phyloP scores from a whole-genome alignment of 257 asterid genomes.

The Ehretia macrophylla region DNA sequence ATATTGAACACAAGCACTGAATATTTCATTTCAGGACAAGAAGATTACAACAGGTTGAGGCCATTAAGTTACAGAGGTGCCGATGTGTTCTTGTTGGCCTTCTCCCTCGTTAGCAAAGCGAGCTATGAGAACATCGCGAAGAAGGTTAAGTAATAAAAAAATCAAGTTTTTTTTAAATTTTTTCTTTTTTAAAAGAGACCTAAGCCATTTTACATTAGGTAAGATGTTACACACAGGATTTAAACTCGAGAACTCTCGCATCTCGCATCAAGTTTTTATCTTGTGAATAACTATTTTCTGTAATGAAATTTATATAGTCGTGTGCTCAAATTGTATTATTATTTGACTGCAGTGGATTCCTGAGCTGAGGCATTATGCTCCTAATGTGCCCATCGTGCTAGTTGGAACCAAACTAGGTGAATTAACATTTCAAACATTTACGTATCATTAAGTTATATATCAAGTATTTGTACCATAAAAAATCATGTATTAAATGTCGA shows the following conservation, averaged over 20 bases:
- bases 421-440: neutral
- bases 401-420: constrained; percentile 79
- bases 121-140: constrained; percentile 77
- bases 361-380: constrained; percentile 76
- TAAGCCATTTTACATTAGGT: too few relatives aligned
- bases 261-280: too few relatives aligned
- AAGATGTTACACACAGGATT: too few relatives aligned
- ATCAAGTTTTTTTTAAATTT: too few relatives aligned
- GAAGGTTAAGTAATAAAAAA: constrained; percentile 50
- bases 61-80: constrained; percentile 83
- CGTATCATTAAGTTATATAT: too few relatives aligned
- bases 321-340: too few relatives aligned
- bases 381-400: constrained; percentile 73
- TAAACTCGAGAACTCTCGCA: too few relatives aligned
- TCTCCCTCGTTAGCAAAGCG: constrained; percentile 75
- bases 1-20: constrained; percentile 5
- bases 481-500: too few relatives aligned
- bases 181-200: neutral
- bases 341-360: constrained; percentile 60
- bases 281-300: too few relatives aligned
- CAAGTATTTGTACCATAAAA: too few relatives aligned
- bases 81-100: constrained; percentile 72
- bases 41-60: constrained; percentile 72
- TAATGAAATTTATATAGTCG: neutral
- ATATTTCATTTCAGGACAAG: constrained; percentile 51